Base-by-base conservation (phyloP, 805 yeast species). In the Candida krabiensis region DNA sequence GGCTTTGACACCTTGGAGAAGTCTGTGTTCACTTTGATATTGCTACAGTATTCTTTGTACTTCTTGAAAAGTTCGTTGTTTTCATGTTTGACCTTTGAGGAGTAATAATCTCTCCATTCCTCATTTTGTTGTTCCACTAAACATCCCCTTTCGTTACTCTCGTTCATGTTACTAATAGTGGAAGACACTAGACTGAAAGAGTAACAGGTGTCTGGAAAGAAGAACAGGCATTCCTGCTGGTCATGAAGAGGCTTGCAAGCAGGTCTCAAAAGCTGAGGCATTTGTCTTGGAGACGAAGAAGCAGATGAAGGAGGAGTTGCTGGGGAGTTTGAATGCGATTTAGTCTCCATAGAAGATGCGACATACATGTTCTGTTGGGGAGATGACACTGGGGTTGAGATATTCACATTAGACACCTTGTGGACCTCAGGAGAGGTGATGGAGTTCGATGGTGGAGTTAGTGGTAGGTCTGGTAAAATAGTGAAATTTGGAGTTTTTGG, bases 81-180 rank as follows among this genome's bases (percentile, higher is more conserved):
- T 40, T 66, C 67, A 44, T 61, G 66, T 35, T 67, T 66, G 26
- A 71, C 53, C 59, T 69, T 64, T n/a, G 58, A 47, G 27, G 64
- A 66, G 38, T 69, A 56, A 44, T 64, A 62, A 32, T 63, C 60
- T 47, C 75, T 63, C 77, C 77, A 71, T 45, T 66, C 70, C 19
- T 61, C 62, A 43, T 70, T 70, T 41, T 65, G 66, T 16, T 50
- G 52, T 23, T 54, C 57, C 19, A 44, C 30, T 8, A 44, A 14
- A 31, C 61, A 50, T 27, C 64, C 63, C 25, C 69, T 58, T 30
- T 62, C 63, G 35, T 56, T 56, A 38, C 58, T 53, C 36, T 60
- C 66, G 17, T 46, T 40, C 29, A 44, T 38, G 16, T 37, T 39
- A 14, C 46, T 44, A 6, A 45, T 43, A 5, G 58, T 46, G 9